Evolutionary conservation across 2,329 filamentous ascomycete genomes (phyloP), one percentile per base, ranked within the genome.

Genomic region (Fusarium piperis): DNA sequence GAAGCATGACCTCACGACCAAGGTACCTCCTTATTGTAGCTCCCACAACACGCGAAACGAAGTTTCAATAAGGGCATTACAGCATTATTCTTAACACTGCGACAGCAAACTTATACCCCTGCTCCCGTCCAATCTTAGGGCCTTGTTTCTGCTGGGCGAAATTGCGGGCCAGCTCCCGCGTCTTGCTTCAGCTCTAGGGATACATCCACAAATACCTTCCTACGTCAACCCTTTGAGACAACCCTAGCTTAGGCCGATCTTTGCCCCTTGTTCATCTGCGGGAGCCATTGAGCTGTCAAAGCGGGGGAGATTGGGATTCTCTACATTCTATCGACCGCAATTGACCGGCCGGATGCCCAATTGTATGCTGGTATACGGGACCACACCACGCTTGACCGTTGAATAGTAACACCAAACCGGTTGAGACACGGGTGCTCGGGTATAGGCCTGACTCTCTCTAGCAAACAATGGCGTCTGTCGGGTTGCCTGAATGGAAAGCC

Each of bases 401-500:
- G 52, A 55, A 55, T 26, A 51, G 44, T 36, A 46, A 23, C 56
- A 55, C 51, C 23, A 20, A n/a, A 26, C 11, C 18, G 15, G 26
- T 39, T 26, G 39, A 59, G 58, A 59, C 46, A 56, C 12, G 18
- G 52, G 20, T 57, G 53, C 52, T 38, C 44, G 44, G 59, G 23
- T 41, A 13, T 16, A 44, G 28, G 28, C 4, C 16, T 33, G 18
- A 57, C n/a, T 64, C 33, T 64, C 33, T 64, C 30, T 15, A 58
- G 55, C 23, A 12, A 23, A 57, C 53, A 35, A 59, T 74, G 68
- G 57, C 73, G 26, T 72, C 64, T n/a, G 58, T 72, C 16, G 20
- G 67, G 12, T 26, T 67, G 20, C 64, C 68, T 4, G 78, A 79
- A 35, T 91, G 90, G 90, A 87, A 83, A 74, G 77, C 78, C 23